These are phyloP conservation scores for Suillus bovinus DNA, from an alignment of 768 basidiomycete genomes.

Conservation along the genomic window DNA sequence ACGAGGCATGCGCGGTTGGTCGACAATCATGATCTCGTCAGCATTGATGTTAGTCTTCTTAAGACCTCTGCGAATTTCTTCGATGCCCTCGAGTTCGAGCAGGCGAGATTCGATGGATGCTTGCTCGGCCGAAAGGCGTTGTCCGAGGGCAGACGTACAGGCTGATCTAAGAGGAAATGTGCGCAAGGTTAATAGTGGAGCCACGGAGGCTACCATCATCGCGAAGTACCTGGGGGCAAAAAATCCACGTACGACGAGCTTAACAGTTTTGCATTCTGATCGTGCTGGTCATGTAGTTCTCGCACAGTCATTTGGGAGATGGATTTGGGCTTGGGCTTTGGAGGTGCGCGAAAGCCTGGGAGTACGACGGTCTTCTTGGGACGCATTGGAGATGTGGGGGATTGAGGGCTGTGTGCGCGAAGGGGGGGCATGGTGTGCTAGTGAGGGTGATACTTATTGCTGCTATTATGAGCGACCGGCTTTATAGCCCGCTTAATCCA, in stretches of 20 bases:
- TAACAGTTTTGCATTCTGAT: conserved; percentile 61
- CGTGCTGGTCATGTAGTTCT: conserved; percentile 68
- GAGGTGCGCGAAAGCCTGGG: conserved; percentile 63
- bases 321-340: conserved; percentile 58
- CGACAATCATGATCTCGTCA: conserved; percentile 66
- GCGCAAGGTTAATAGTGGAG: conserved; percentile 17
- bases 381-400: conserved; percentile 45
- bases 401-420: conserved; percentile 32
- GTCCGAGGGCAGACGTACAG: conserved; percentile 70
- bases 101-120: conserved; percentile 63
- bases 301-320: conserved; percentile 64
- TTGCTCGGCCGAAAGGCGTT: conserved; percentile 69
- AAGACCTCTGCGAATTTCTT: conserved; percentile 62
- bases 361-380: conserved; percentile 44
- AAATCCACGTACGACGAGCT: conserved; percentile 59
- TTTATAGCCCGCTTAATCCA: conserved; percentile 9
- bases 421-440: conserved; percentile 26
- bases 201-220: conserved; percentile 10
- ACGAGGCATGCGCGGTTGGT: conserved; percentile 54
- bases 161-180: conserved; percentile 46
- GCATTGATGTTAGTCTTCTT: conserved; percentile 59
- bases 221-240: conserved; percentile 4
- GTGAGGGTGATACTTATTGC: not conserved
- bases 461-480: conserved; percentile 1
- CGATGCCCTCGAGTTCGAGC: conserved; percentile 70